Evolutionary conservation across 2,329 filamentous ascomycete genomes (phyloP), one percentile per base, ranked within the genome.

Genomic region (Xylaria sp.): DNA sequence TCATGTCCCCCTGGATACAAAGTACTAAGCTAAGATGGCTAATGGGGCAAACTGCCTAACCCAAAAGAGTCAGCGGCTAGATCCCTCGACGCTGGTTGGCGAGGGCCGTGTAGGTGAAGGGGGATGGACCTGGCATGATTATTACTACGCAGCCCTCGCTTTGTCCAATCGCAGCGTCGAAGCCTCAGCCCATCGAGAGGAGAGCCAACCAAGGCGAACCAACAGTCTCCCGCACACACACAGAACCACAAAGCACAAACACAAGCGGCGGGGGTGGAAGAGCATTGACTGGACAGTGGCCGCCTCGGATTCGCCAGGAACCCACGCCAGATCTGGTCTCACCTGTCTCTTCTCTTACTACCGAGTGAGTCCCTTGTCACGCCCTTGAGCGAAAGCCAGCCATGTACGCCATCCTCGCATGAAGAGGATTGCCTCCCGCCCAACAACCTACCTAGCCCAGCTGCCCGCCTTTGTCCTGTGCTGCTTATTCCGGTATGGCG

Each of bases 131-230:
- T 61, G 51, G 67, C 55, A 64, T 57, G 57, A 61, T 60, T 64
- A 65, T 72, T 72, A 72, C 69, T 72, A 72, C 70, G 63, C 69
- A 71, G 57, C 42, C 58, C 64, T 53, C 14, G 8, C 50, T 32
- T 39, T 48, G 39, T 42, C 68, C 68, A 69, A 69, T 69, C n/a
- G 53, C 58, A 65, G 32, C 39, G 39, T 47, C 42, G 58, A 62
- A 57, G 56, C 51, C 68, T 68, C 64, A 67, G 60, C 67, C 47
- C 59, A 53, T 58, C 63, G 54, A 39, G 21, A 14, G 47, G 24
- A 17, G 47, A 61, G 42, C 53, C 54, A 69, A 66, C 59, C 67
- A 62, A 36, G 14, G 6, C 2, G 4, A 12, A 34, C 51, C 30
- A 19, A 45, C 21, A 34, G 50, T 24, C 61, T 42, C 58, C 6